phyloP scores from a whole-genome alignment of 2,329 filamentous ascomycete species.

The Didymella pomorum region DNA sequence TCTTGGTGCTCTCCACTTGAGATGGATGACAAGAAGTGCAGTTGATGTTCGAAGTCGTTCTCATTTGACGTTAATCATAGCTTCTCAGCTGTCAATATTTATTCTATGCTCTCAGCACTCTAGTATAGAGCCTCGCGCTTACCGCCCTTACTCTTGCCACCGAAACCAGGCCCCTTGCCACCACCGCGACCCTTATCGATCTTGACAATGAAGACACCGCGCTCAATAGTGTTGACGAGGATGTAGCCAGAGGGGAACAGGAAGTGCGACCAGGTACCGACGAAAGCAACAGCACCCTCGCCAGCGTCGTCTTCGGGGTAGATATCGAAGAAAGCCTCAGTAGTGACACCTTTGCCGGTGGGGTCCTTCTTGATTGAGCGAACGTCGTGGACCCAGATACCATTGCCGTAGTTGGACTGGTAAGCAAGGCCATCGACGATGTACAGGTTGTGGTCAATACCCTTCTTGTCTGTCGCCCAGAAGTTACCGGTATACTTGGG shows the following conservation, averaged over 20 bases:
- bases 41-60: background rate
- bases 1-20: too few species aligned
- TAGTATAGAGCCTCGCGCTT: constrained; percentile 13
- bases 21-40: background rate
- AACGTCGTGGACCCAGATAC: constrained; percentile 52
- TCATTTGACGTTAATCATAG: constrained; percentile 9
- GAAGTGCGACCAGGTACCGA: constrained; percentile 55
- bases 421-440: constrained; percentile 52
- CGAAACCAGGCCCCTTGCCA: constrained; percentile 30
- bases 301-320: constrained; percentile 53
- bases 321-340: constrained; percentile 54
- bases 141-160: constrained; percentile 29
- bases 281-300: constrained; percentile 50
- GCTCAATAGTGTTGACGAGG: constrained; percentile 50
- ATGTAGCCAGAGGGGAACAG: constrained; percentile 48
- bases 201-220: constrained; percentile 50
- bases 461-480: constrained; percentile 49
- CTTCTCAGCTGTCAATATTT: constrained; percentile 1
- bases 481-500: constrained; percentile 53
- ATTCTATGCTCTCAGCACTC: background rate
- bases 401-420: constrained; percentile 54
- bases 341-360: constrained; percentile 49
- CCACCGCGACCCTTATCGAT: constrained; percentile 34
- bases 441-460: constrained; percentile 58
- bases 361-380: constrained; percentile 50